These are phyloP conservation scores for Rheum nobile DNA, from an alignment of 148 eudicot species.

Conservation along the genomic window DNA sequence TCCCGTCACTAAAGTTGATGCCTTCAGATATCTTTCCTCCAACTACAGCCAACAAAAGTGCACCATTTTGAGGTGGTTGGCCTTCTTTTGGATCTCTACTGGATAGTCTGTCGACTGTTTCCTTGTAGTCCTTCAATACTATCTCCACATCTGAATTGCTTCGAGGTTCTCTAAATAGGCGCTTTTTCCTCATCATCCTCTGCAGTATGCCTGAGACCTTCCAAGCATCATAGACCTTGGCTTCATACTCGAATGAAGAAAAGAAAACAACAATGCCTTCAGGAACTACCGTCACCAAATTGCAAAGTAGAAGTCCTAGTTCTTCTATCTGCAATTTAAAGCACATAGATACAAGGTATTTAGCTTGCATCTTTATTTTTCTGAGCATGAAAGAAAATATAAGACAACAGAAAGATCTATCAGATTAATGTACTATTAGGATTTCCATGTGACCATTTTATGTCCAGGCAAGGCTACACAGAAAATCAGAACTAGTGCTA, in stretches of 20 bases:
- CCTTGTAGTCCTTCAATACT: slow-evolving; percentile 67
- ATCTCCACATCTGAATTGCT: slow-evolving; percentile 60
- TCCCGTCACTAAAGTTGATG: slow-evolving; percentile 91
- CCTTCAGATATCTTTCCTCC: slow-evolving; percentile 98
- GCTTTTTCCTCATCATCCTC: slow-evolving; percentile 64
- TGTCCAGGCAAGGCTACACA: background rate
- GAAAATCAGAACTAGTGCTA: background rate
- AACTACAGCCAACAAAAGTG: slow-evolving; percentile 77
- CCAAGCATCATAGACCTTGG: slow-evolving; percentile 70
- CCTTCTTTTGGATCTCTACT: slow-evolving; percentile 14
- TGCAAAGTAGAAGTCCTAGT: slow-evolving; percentile 78
- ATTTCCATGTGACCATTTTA: background rate
- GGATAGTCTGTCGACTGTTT: slow-evolving; percentile 36
- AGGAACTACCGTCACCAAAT: slow-evolving; percentile 67
- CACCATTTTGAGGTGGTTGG: slow-evolving; percentile 48
- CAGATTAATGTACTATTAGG: background rate
- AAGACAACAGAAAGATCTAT: no score
- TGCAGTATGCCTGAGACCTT: slow-evolving; percentile 67
- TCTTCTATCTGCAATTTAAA: slow-evolving; percentile 59
- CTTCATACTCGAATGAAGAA: slow-evolving; percentile 89
- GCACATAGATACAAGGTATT: background rate
- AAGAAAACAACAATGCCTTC: slow-evolving; percentile 84
- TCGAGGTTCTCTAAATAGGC: slow-evolving; percentile 78
- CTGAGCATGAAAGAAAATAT: no score
- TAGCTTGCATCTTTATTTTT: background rate